Base-by-base conservation (phyloP, 2,329 filamentous ascomycete genomes). In the Xylariales sp. region DNA sequence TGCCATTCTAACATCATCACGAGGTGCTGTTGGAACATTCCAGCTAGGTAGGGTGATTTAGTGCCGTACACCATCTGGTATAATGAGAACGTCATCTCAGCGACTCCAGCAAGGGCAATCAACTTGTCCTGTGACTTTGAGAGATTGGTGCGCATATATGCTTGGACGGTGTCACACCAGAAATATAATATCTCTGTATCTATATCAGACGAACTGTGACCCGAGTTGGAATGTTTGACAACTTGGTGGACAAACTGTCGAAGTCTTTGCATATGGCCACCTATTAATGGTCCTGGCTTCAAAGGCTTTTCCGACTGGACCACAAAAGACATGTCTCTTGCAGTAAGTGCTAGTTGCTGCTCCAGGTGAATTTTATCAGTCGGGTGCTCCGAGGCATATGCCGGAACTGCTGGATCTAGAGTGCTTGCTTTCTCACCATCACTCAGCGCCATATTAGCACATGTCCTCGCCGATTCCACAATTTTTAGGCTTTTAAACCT, bases 81-180 rank as follows among this genome's bases (percentile, higher is more conserved):
- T 24, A 19, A 16, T 15, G 13, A 10, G 8, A 13, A 23, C 16
- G 29, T 37, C 12, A 37, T 27, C 18, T 41, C 28, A 4, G 33
- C 34, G 5, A 41, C 34, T 4, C 39, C 39, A 12, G 29, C 23
- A 6, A 41, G 11, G 5, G 39, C 39, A 2, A 41, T 18, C 7
- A 41, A n/a, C 15, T 41, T 41, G 23, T 41, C 39, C 4, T 17
- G 18, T 0, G 10, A 12, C 29, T 29, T 29, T 4, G 39, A 37
- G n/a, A 41, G 18, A 13, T 19, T 7, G n/a, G 39, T 41, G 7
- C 39, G 33, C 4, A 34, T 33, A 14, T 41, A 41, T 2, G 39
- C 17, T 4, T 37, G 16, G 8, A 41, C 27, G 2, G 31, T 28
- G 13, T 41, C 18, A 18, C 33, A 41, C 39, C 39, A 41, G 29